Base-by-base conservation (phyloP, 208 protist species). In the Leptomonas pyrrhocoris region DNA sequence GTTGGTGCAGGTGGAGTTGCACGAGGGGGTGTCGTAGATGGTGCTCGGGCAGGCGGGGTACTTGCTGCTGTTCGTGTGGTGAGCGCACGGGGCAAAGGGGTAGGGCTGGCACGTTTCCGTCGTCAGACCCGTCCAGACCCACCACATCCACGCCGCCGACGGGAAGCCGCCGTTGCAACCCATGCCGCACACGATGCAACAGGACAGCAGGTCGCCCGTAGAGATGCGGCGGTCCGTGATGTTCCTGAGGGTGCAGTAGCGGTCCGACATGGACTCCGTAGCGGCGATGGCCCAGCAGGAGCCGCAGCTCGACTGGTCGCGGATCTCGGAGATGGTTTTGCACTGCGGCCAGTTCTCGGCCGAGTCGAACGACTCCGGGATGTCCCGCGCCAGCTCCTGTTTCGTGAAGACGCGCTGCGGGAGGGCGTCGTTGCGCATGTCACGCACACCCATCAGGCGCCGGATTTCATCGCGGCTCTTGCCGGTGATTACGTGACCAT, bases 211-310 rank as follows among this genome's bases (percentile, higher is more conserved):
- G 73, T 97, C 84, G 49, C 53, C 74, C 30, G 88, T 89, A 51
- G 81, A 88, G 63, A 96, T 89, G 36, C 76, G 82, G 31, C 80
- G 62, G 38, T 89, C 77, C 8, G 68, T 60, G 53, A 84, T 53
- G 13, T 89, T 85, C 57, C 73, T 75, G 55, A 85, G 61, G 55
- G 92, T 96, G 86, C 94, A 98, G 72, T 94, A 88, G 68, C 94
- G 85, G 76, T 97, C 92, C 18, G 87, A 84, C 8, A 96, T 90
- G 31, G 90, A 74, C 71, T 90, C 89, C 50, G 84, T 81, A 23
- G 92, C 84, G 11, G 81, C 85, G 57, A 97, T 94, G 31, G 94
- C 94, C 94, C 94, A 98, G 88, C 94, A 98, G 49, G 81, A 92
- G 48, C 92, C 94, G 80, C 94, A 97, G 61, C 66, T 81, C 23